These are phyloP conservation scores for Venturiaceae sp. DNA, from an alignment of 2,329 filamentous ascomycete genomes.

Conservation along the genomic window DNA sequence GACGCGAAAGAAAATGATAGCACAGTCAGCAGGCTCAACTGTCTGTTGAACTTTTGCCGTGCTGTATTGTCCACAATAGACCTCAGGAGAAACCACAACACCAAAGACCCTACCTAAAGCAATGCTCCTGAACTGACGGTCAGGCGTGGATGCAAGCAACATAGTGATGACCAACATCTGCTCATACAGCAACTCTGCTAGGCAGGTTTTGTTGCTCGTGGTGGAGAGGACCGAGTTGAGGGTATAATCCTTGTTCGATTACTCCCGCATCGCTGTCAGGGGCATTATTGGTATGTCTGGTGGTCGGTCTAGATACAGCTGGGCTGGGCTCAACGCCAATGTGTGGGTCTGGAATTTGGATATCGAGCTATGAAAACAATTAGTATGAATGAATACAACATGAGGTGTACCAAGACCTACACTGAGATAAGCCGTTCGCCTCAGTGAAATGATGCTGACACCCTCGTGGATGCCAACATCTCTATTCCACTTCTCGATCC, in stretches of 20 bases:
- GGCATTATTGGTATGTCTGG: neutral
- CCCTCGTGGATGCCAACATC: conserved; percentile 49
- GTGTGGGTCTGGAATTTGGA: conserved; percentile 72
- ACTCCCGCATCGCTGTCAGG: neutral
- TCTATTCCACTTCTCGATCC: conserved; percentile 80
- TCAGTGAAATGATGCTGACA: conserved; percentile 67
- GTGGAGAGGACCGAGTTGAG: neutral
- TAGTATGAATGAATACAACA: neutral
- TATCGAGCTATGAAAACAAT: conserved; percentile 50
- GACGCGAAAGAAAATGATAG: no score
- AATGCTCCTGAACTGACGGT: conserved; percentile 84
- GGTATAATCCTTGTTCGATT: neutral
- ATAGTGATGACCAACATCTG: no score
- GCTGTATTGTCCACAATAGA: conserved; percentile 65
- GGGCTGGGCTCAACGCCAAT: conserved; percentile 32
- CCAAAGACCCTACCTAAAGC: conserved; percentile 68
- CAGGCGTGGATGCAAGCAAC: no score
- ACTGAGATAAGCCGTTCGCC: conserved; percentile 80
- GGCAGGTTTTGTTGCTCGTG: neutral
- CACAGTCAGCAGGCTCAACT: conserved; percentile 67
- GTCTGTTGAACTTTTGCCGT: conserved; percentile 73
- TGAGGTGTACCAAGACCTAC: conserved; percentile 36
- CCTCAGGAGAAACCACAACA: conserved; percentile 73
- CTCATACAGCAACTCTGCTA: neutral
- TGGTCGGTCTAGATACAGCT: neutral